phyloP scores from a whole-genome alignment of 306 rosid genomes.

The Ormosia emarginata region DNA sequence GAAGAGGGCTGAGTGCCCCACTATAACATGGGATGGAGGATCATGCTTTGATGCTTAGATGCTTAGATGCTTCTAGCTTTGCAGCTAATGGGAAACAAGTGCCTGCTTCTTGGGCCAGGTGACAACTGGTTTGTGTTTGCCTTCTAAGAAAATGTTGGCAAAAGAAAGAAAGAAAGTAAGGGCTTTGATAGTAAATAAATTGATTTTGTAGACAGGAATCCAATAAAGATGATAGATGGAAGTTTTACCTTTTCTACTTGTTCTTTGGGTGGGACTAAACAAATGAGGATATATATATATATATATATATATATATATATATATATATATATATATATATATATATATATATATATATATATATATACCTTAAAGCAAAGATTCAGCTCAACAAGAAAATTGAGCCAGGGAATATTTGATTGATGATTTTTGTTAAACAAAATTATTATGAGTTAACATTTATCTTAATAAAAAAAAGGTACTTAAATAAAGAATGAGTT shows the following conservation, averaged over 20 bases:
- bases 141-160: not conserved
- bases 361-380: too few relatives aligned
- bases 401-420: not conserved
- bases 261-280: too few relatives aligned
- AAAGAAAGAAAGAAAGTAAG: not conserved
- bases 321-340: too few relatives aligned
- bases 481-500: too few relatives aligned
- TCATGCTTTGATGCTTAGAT: conserved; percentile 3
- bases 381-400: too few relatives aligned
- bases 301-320: too few relatives aligned
- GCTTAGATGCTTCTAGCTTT: conserved; percentile 18
- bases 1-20: too few relatives aligned
- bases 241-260: not conserved
- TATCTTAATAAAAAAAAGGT: too few relatives aligned
- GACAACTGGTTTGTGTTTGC: not conserved
- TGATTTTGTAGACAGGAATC: not conserved
- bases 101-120: not conserved
- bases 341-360: too few relatives aligned
- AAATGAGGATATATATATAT: too few relatives aligned
- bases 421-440: not conserved
- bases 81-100: not conserved
- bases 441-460: not conserved
- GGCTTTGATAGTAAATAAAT: not conserved
- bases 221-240: not conserved
- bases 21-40: too few relatives aligned